Base-by-base conservation (phyloP, 352 stramenopile genomes). In the Pythium grandisporangium region DNA sequence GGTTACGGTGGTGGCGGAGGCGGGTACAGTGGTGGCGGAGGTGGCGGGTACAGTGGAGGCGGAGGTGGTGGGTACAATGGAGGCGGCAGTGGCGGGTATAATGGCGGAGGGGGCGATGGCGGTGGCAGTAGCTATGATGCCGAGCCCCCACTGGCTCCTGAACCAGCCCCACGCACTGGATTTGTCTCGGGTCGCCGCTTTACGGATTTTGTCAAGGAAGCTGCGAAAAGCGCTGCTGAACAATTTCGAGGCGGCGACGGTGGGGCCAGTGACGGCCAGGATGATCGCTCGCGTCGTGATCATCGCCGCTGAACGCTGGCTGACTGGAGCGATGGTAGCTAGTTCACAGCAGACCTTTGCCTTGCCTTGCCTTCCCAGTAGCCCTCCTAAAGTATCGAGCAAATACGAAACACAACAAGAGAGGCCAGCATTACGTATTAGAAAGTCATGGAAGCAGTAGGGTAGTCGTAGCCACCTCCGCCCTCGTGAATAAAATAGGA, bases 251-350 rank as follows among this genome's bases (percentile, higher is more conserved):
- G 42, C 20, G 32, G 30, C 19, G 49, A 25, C 29, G 34, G 60
- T 5, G 35, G 48, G 24, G 42, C 51, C 29, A 41, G 51, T 25
- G 58, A 65, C 47, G 71, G 64, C 23, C 69, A 80, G 32, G 73
- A 82, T 20, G 73, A 83, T 41, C 70, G 70, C 41, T 66, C 53
- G 40, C 65, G 55, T 27, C 70, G 70, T 41, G 62, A 55, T 49
- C 80, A 84, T 45, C 42, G 38, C n/a, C n/a, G n/a, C n/a, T n/a
- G n/a, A n/a, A n/a, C n/a, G n/a, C n/a, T n/a, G n/a, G n/a, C n/a
- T n/a, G n/a, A n/a, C n/a, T n/a, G n/a, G n/a, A n/a, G n/a, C n/a
- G n/a, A n/a, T n/a, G n/a, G n/a, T n/a, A n/a, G n/a, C n/a, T n/a
- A n/a, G n/a, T n/a, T n/a, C n/a, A n/a, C n/a, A n/a, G n/a, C n/a